Evolutionary conservation across 495 filamentous ascomycete genomes (phyloP), one percentile per base, ranked within the genome.

Genomic region (Clavariopsis aquatica): DNA sequence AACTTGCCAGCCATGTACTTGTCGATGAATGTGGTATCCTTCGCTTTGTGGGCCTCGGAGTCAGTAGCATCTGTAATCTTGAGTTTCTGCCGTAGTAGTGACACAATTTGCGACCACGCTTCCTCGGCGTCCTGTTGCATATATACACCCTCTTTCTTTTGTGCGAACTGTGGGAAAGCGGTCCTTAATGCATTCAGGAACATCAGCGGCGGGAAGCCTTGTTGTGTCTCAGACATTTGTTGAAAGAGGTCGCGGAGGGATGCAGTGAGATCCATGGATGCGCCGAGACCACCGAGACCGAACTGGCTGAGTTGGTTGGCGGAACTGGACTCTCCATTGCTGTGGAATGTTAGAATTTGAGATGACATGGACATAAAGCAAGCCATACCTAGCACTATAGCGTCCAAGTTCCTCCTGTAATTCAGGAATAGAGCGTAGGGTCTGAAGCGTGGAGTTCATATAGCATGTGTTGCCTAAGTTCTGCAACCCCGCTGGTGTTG

Each of bases 401-500:
- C 80, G 83, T 36, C 75, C 70, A 19, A 98, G 82, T 72, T 93
- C 87, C 36, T 89, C 81, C 70, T 96, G 91, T 26, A 98, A 82
- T 76, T 98, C 94, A 0, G 95, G 95, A 56, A 98, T 90, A 63
- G 90, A 83, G 58, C 91, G 85, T 60, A 98, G 79, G 4, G 91
- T 85, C 75, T 98, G 94, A 22, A 98, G 82, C 0, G 94, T 97
- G 23, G 95, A 92, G 80, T 98, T 98, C 72, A 98, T 85, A 74
- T 98, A 98, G 80, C 94, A 98, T 1, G 94, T 98, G 73, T 98
- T 98, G 24, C 94, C 94, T 63, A 96, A 79, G 69, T 98, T 98
- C 73, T 92, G 84, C 64, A 98, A 75, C 29, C 94, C 94, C 60
- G 94, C 90, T 13, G 94, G 94, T 51, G 80, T 91, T 46, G 93